Percentiles rank a stretch among this genome's conserved stretches.
Conservation (phyloP, 2,329 filamentous ascomycete species). For the Cylindrodendrum hubeiense region DNA sequence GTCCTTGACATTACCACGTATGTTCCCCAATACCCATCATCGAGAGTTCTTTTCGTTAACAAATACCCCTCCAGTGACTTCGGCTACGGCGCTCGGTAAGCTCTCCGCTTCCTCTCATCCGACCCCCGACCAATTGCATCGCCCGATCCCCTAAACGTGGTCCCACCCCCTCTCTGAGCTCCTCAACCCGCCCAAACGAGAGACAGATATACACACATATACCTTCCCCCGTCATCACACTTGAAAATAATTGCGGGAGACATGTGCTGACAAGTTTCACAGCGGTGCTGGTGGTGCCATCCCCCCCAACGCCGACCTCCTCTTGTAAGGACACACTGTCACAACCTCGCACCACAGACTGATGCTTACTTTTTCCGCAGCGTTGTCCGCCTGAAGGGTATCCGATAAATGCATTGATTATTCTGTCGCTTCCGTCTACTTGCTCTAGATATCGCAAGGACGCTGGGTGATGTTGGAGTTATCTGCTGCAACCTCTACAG, state of each 20-base stretch:
- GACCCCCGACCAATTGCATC: constrained; percentile 19
- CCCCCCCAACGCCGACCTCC: constrained; percentile 78
- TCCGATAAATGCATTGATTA: constrained; percentile 58
- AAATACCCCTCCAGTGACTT: constrained; percentile 63
- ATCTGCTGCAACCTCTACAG: neutral
- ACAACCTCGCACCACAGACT: neutral
- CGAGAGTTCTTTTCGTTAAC: constrained; percentile 30
- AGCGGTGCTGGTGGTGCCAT: constrained; percentile 86
- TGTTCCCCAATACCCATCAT: neutral
- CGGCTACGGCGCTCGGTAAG: constrained; percentile 73
- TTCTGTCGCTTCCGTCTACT: constrained; percentile 10
- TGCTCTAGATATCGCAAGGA: constrained; percentile 19
- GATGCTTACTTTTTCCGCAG: constrained; percentile 53
- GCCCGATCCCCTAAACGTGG: constrained; percentile 61
- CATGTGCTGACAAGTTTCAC: constrained; percentile 31
- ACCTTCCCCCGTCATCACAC: neutral
- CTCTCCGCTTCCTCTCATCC: constrained; percentile 19
- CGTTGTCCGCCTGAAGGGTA: constrained; percentile 76
- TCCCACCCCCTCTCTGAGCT: neutral
- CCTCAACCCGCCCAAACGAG: neutral
- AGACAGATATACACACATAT: neutral
- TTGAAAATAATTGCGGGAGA: neutral
- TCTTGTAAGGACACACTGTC: constrained; percentile 75
- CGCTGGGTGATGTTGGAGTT: neutral
- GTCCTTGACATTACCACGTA: constrained; percentile 61